Conservation (phyloP, 108 stramenopile species). For the Cyclotella kingstonii region DNA sequence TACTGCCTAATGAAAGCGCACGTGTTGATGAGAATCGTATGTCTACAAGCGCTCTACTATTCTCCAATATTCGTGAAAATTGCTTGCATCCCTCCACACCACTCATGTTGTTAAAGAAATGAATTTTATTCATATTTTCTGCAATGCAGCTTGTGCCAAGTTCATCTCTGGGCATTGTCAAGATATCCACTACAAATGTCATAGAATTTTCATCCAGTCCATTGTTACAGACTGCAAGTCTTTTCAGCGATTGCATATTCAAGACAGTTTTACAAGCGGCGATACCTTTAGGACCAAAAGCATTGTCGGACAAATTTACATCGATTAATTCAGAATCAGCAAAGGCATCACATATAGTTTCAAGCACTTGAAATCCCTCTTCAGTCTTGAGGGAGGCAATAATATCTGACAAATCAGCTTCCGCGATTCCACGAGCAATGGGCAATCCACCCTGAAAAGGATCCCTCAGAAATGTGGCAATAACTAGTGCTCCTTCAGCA, state of each 20-base stretch:
- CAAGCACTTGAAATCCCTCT: slow-evolving; percentile 42
- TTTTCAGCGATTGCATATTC: slow-evolving; percentile 29
- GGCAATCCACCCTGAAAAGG: slow-evolving; percentile 31
- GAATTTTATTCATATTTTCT: slow-evolving; percentile 43
- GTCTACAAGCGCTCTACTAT: slow-evolving; percentile 41
- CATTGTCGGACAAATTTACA: slow-evolving; percentile 52
- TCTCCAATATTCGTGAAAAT: slow-evolving; percentile 44
- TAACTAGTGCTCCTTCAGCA: slow-evolving; percentile 40
- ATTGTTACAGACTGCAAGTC: slow-evolving; percentile 46
- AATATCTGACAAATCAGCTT: slow-evolving; percentile 42
- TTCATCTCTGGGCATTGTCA: slow-evolving; percentile 46
- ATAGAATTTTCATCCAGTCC: slow-evolving; percentile 44
- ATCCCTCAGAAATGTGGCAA: slow-evolving; percentile 36
- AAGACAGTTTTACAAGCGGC: slow-evolving; percentile 39
- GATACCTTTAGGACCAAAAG: slow-evolving; percentile 49
- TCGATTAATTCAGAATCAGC: slow-evolving; percentile 33
- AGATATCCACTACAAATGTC: slow-evolving; percentile 41
- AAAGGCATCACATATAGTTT: slow-evolving; percentile 48
- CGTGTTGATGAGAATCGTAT: slow-evolving; percentile 49
- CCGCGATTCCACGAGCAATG: slow-evolving; percentile 37
- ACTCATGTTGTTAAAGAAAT: slow-evolving; percentile 63
- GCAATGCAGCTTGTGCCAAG: slow-evolving; percentile 42
- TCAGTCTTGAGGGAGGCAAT: slow-evolving; percentile 42
- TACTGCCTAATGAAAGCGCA: slow-evolving; percentile 22
- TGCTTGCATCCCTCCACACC: slow-evolving; percentile 50